Evolutionary conservation across 2,329 filamentous ascomycete genomes (phyloP).

Genomic region (Zalaria obscura): DNA sequence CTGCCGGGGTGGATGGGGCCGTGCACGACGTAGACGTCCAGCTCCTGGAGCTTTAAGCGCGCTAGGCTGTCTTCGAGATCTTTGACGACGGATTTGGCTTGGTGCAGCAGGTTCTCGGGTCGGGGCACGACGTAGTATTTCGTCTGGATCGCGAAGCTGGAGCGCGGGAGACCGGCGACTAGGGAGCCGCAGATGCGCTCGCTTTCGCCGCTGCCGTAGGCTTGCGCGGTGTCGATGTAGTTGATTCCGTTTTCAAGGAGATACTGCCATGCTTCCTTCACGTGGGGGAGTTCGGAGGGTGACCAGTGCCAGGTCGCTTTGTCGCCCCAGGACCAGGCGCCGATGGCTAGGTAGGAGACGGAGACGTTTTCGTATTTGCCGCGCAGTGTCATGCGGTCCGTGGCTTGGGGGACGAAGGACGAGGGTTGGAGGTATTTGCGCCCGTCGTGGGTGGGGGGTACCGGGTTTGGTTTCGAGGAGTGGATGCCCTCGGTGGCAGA

Average conservation of each 20-base stretch:
- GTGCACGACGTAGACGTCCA: conserved; percentile 27
- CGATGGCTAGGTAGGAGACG: conserved; percentile 10
- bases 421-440: conserved; percentile 7
- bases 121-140: conserved; percentile 26
- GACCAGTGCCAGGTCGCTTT: conserved; percentile 17
- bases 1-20: conserved; percentile 27
- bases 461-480: conserved; percentile 10
- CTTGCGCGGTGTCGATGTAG: conserved; percentile 31
- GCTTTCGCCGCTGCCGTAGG: conserved; percentile 27
- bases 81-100: conserved; percentile 19
- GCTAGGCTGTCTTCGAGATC: conserved; percentile 22
- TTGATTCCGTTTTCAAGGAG: conserved; percentile 23
- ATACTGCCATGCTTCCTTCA: conserved; percentile 24
- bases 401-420: conserved; percentile 7
- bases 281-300: conserved; percentile 18
- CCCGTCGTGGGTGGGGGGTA: conserved; percentile 8
- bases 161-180: conserved; percentile 20
- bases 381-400: conserved; percentile 7
- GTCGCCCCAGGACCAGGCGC: conserved; percentile 16
- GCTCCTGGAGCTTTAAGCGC: conserved; percentile 22
- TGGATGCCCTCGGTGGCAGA: conserved; percentile 13
- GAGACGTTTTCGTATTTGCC: conserved; percentile 10
- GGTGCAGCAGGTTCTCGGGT: conserved; percentile 18
- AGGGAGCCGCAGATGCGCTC: conserved; percentile 27
- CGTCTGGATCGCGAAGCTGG: conserved; percentile 26